phyloP scores from a whole-genome alignment of 257 asterid genomes.

The Agastache rugosa region DNA sequence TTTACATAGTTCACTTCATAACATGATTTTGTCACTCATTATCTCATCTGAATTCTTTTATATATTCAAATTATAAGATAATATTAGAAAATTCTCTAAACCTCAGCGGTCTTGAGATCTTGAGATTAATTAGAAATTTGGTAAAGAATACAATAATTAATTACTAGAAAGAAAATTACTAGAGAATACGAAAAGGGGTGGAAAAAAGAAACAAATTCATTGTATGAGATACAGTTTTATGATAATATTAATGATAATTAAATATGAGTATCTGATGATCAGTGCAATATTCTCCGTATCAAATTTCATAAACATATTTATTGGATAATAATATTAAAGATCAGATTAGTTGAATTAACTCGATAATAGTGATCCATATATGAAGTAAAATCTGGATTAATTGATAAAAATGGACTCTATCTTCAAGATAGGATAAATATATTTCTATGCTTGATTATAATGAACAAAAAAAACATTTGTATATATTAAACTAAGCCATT shows the following conservation, averaged over 20 bases:
- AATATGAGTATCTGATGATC: neutral
- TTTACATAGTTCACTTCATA: too few species aligned
- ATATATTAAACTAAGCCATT: neutral
- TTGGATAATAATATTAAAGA: neutral
- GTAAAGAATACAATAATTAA: neutral
- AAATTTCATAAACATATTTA: neutral
- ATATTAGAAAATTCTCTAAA: too few species aligned
- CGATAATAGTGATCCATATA: neutral
- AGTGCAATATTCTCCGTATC: neutral
- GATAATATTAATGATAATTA: neutral
- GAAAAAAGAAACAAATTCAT: neutral
- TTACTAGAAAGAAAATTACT: neutral
- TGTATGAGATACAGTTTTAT: neutral
- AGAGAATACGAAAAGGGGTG: neutral
- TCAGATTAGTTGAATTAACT: neutral
- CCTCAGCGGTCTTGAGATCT: neutral
- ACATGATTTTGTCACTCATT: too few species aligned
- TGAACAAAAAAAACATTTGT: neutral
- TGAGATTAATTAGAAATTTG: too few species aligned
- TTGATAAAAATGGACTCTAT: neutral
- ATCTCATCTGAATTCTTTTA: too few species aligned
- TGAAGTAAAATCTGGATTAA: neutral
- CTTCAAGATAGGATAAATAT: neutral
- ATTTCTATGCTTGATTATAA: neutral
- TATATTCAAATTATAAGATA: too few species aligned